phyloP scores from a whole-genome alignment of 108 stramenopile genomes.

The Poteriospumella lacustris region DNA sequence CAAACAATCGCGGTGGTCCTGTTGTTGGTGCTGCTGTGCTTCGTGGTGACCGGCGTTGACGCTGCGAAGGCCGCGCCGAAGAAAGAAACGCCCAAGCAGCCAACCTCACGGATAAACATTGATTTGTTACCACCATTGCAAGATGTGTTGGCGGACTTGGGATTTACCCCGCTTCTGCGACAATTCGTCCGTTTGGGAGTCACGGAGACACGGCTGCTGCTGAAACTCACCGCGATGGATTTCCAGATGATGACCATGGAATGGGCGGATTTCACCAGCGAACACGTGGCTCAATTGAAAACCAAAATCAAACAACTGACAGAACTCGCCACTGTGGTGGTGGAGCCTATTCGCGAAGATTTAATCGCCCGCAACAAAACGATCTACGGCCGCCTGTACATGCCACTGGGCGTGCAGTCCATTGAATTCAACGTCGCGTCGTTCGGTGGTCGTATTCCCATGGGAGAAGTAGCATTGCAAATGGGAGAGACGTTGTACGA shows the following conservation, averaged over 20 bases:
- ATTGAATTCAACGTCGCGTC: background rate
- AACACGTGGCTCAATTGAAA: background rate
- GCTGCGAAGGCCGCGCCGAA: too few relatives aligned
- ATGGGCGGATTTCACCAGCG: background rate
- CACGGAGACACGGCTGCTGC: slow-evolving; percentile 17
- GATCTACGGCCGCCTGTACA: background rate
- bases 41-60: too few relatives aligned
- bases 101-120: too few relatives aligned
- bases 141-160: slow-evolving; percentile 14
- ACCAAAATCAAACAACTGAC: background rate
- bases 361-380: background rate
- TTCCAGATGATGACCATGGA: slow-evolving; percentile 26
- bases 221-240: slow-evolving; percentile 2
- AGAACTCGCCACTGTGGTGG: background rate
- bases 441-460: slow-evolving; percentile 10
- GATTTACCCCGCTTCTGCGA: background rate
- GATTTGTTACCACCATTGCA: background rate
- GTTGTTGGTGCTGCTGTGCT: too few relatives aligned
- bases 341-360: background rate
- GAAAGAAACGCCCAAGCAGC: too few relatives aligned
- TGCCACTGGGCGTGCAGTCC: background rate
- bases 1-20: too few relatives aligned
- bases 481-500: background rate
- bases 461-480: background rate
- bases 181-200: slow-evolving; percentile 9